A percentile compares a stretch with the other conserved stretches of the same genome.
Evolutionary conservation across 2,329 filamentous ascomycete genomes (phyloP).

Genomic region (Colletotrichum lentis): DNA sequence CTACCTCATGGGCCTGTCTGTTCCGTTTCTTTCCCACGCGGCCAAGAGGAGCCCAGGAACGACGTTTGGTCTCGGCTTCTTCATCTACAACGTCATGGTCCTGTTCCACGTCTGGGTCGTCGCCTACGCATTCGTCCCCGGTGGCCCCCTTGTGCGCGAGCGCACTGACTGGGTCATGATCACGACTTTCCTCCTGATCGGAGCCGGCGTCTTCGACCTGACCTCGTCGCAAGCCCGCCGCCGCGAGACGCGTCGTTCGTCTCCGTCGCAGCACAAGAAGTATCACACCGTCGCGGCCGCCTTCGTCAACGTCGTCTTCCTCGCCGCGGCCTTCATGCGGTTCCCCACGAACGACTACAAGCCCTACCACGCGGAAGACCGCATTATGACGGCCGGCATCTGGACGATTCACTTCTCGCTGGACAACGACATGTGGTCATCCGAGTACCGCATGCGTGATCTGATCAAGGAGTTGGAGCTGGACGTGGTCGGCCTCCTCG

Average conservation of each 20-base stretch:
- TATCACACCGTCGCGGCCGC: conserved; percentile 68
- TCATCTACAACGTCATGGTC: conserved; percentile 91
- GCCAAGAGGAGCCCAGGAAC: conserved; percentile 77
- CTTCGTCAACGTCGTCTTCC: conserved; percentile 80
- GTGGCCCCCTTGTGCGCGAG: conserved; percentile 89
- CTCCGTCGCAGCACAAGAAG: conserved; percentile 57
- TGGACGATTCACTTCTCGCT: conserved; percentile 99
- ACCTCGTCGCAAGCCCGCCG: conserved; percentile 59
- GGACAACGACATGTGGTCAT: conserved; percentile 99
- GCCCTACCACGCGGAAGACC: conserved; percentile 87
- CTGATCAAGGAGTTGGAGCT: conserved; percentile 92
- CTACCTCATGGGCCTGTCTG: conserved; percentile 83
- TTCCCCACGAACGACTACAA: conserved; percentile 93
- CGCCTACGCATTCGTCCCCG: conserved; percentile 96
- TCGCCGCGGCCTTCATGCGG: conserved; percentile 83
- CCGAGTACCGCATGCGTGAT: conserved; percentile 91
- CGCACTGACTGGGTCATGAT: conserved; percentile 96
- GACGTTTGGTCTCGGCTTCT: conserved; percentile 87
- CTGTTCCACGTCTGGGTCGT: conserved; percentile 99
- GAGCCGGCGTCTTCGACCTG: conserved; percentile 82
- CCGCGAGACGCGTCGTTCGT: conserved; percentile 48
- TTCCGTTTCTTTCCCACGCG: conserved; percentile 78
- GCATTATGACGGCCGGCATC: conserved; percentile 90
- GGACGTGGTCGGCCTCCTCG: conserved; percentile 94
- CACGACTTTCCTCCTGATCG: conserved; percentile 83